phyloP scores from a whole-genome alignment of 1,139 yeast genomes.

The Debaryomyces sp. region DNA sequence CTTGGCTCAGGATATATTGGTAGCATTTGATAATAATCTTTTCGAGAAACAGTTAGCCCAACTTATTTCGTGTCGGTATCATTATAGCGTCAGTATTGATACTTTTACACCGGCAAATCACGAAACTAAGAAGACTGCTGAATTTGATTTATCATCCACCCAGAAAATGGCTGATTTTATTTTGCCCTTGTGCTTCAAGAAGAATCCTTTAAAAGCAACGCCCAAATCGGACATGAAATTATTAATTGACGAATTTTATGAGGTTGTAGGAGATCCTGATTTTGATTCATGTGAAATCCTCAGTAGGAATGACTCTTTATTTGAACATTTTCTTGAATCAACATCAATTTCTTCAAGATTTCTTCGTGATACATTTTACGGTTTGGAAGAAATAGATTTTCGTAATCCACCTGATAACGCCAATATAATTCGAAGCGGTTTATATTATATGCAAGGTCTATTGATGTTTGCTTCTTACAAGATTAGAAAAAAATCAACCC shows the following conservation, averaged over 20 bases:
- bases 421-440: constrained; percentile 46
- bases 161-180: constrained; percentile 60
- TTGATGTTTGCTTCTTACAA: constrained; percentile 67
- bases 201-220: constrained; percentile 58
- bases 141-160: constrained; percentile 48
- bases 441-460: constrained; percentile 75
- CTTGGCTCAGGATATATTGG: constrained; percentile 58
- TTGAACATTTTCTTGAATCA: constrained; percentile 56
- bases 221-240: constrained; percentile 72
- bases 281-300: constrained; percentile 36
- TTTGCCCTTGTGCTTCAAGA: constrained; percentile 60
- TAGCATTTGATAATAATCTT: constrained; percentile 39
- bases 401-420: constrained; percentile 15
- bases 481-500: constrained; percentile 71
- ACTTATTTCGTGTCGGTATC: constrained; percentile 76
- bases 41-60: constrained; percentile 68
- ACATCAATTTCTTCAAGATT: constrained; percentile 50
- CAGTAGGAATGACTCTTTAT: constrained; percentile 40
- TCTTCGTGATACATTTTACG: constrained; percentile 61
- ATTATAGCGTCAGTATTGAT: constrained; percentile 61
- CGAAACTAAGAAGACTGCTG: constrained; percentile 48
- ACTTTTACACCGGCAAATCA: constrained; percentile 69
- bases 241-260: constrained; percentile 71
- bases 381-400: constrained; percentile 47
- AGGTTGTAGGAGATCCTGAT: constrained; percentile 72